Evolutionary conservation across 176 grass and related monocot genomes (phyloP), one percentile per base, ranked within the genome.

Genomic region (Avena atlantica): DNA sequence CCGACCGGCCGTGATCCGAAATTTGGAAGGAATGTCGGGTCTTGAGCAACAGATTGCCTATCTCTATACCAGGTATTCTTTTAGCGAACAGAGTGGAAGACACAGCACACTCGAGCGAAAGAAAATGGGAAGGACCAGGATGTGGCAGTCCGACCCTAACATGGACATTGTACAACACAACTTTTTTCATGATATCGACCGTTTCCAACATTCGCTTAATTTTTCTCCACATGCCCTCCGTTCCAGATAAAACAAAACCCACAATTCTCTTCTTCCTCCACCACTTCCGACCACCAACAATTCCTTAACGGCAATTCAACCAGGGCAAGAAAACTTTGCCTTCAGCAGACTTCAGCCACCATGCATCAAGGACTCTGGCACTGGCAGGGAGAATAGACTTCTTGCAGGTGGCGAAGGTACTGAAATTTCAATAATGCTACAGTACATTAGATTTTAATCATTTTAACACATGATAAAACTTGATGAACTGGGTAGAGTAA

Each of bases 341-440:
- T 49, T 23, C 34, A 40, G 66, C 20, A 21, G 19, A 40, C 70
- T 49, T 23, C 34, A 40, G 66, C 20, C 70, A 45, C 40, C 70
- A 72, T 72, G 70, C 70, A 73, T 20, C 37, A 73, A 12, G 70
- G 40, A 47, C 70, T 73, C 69, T 45, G 47, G 70, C 70, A 73
- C 69, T 45, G 47, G 70, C 70, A 73, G 17, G 34, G 67, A 47
- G 40, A 44, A 4, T 10, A 44, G 15, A 40, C 31, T 70, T 20
- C 24, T 65, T 68, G 27, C 64, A 68, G 27, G 27, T 36, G 64
- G 29, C 12, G 29, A 68, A 68, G 27, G 64, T 68, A 17, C 64
- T 68, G 29, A 31, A 34, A 68, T 68, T 68, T 68, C 25, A 67
- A 67, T 25, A 67, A 34, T 36, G 14, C 27, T 16, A 68, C 40